Conservation (phyloP, 2,329 filamentous ascomycete species). For the Fusarium scirpi region DNA sequence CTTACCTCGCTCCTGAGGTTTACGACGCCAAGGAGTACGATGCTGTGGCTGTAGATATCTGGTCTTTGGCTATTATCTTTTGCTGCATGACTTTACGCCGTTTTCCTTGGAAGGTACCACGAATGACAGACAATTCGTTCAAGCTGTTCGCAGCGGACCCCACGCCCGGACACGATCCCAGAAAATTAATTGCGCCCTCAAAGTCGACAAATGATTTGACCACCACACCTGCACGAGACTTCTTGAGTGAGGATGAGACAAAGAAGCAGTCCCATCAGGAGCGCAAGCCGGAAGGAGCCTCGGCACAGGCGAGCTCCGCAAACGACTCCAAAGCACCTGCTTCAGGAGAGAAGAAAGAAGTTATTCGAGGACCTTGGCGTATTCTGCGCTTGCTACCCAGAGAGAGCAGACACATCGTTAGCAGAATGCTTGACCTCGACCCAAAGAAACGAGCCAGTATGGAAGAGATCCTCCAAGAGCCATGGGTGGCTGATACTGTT, state of each 20-base stretch:
- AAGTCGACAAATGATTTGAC: slow-evolving; percentile 59
- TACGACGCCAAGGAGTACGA: slow-evolving; percentile 96
- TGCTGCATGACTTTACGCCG: slow-evolving; percentile 97
- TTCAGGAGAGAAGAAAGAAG: slow-evolving; percentile 71
- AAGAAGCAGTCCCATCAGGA: slow-evolving; percentile 40
- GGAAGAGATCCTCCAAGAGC: slow-evolving; percentile 86
- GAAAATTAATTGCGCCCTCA: slow-evolving; percentile 62
- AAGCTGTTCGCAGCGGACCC: slow-evolving; percentile 91
- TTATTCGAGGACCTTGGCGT: slow-evolving; percentile 93
- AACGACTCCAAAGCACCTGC: slow-evolving; percentile 30
- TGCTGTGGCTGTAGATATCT: slow-evolving; percentile 92
- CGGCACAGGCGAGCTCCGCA: slow-evolving; percentile 15
- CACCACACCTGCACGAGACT: slow-evolving; percentile 56
- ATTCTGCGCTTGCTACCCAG: slow-evolving; percentile 87
- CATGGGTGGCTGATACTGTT: slow-evolving; percentile 87
- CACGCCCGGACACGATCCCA: slow-evolving; percentile 76
- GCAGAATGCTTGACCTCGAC: slow-evolving; percentile 91
- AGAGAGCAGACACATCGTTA: slow-evolving; percentile 90
- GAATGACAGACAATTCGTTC: slow-evolving; percentile 92
- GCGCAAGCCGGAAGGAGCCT: slow-evolving; percentile 35
- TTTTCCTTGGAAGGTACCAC: slow-evolving; percentile 97
- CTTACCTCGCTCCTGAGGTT: slow-evolving; percentile 95
- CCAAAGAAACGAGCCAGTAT: slow-evolving; percentile 86
- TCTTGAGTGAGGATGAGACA: slow-evolving; percentile 53
- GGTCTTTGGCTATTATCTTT: slow-evolving; percentile 98